Evolutionary conservation across 352 stramenopile genomes (phyloP), one percentile per base, ranked within the genome.

Genomic region (Phytophthora hibernalis): DNA sequence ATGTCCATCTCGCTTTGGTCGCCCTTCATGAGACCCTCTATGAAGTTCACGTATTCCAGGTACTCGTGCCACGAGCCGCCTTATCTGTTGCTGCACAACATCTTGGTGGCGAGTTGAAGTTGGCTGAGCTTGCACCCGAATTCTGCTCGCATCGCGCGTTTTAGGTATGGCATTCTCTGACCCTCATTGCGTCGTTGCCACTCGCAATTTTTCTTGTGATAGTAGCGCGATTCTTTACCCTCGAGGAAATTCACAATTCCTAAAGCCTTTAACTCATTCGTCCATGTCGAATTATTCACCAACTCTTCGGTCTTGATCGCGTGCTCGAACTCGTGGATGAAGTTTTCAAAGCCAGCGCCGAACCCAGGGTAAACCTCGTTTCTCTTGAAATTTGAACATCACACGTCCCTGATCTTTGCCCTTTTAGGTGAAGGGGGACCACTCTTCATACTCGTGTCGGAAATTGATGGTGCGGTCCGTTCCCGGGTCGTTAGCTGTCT

Each of bases 171-270:
- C 24, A 65, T 58, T 1, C 1, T 18, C 2, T 43, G 7, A 15
- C 37, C 37, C 2, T 16, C 6, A 15, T 64, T 31, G 1, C 31
- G 21, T n/a, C 28, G 47, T n/a, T 52, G 22, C 57, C 57, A 65
- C 13, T 65, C 48, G 57, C 8, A 11, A 21, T 57, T 35, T n/a
- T 65, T 65, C 28, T 65, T 65, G 38, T 54, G 57, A 28, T 47
- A 58, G 28, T 65, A 47, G 0, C 57, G 2, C 1, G 48, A 65
- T 7, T 48, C 57, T 5, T 65, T 65, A 0, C 38, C 57, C 7
- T 58, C 57, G 1, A 65, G 28, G 11, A 52, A 65, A 16, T 65
- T 68, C 0, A 54, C 50, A 16, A 68, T 61, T 2, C 56, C 21
- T 0, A 42, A 61, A 0, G 59, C 51, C 50, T 68, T 68, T 1